Percentiles rank a stretch among this genome's conserved stretches.
These are phyloP conservation scores for Ophiocordyceps camponoti-floridani DNA, from an alignment of 2,329 filamentous ascomycete species.

Conservation along the genomic window DNA sequence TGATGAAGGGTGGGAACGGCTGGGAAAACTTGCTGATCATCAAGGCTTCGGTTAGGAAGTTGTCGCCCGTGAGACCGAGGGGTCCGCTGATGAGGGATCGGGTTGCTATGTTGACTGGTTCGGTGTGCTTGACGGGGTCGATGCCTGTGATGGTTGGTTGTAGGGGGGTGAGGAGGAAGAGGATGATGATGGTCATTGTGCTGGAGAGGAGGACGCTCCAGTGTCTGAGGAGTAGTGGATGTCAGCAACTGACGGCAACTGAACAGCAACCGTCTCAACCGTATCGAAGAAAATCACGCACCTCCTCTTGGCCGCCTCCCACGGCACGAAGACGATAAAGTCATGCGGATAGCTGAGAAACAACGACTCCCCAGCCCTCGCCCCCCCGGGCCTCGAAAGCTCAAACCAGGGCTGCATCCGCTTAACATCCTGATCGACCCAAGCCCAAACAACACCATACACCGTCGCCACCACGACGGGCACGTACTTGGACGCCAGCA, in stretches of 20 bases:
- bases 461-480: slow-evolving; percentile 35
- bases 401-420: slow-evolving; percentile 43
- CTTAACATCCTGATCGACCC: slow-evolving; percentile 41
- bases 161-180: slow-evolving; percentile 33
- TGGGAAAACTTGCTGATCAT: slow-evolving; percentile 28
- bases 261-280: slow-evolving; percentile 2
- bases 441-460: slow-evolving; percentile 38
- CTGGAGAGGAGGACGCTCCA: slow-evolving; percentile 12
- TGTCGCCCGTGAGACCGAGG: slow-evolving; percentile 6
- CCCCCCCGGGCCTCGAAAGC: slow-evolving; percentile 27
- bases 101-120: not conserved
- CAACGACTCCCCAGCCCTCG: slow-evolving; percentile 23
- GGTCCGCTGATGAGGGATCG: slow-evolving; percentile 6
- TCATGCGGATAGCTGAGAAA: slow-evolving; percentile 33
- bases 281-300: slow-evolving; percentile 12
- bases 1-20: slow-evolving; percentile 22
- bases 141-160: slow-evolving; percentile 36
- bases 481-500: slow-evolving; percentile 27
- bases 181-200: slow-evolving; percentile 23
- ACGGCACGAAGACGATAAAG: slow-evolving; percentile 15
- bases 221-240: not conserved
- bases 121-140: slow-evolving; percentile 8
- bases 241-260: too few species aligned
- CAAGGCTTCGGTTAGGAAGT: slow-evolving; percentile 24
- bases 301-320: slow-evolving; percentile 11